Evolutionary conservation across 345 rosid genomes (phyloP).

Genomic region (Syzygium aromaticum): DNA sequence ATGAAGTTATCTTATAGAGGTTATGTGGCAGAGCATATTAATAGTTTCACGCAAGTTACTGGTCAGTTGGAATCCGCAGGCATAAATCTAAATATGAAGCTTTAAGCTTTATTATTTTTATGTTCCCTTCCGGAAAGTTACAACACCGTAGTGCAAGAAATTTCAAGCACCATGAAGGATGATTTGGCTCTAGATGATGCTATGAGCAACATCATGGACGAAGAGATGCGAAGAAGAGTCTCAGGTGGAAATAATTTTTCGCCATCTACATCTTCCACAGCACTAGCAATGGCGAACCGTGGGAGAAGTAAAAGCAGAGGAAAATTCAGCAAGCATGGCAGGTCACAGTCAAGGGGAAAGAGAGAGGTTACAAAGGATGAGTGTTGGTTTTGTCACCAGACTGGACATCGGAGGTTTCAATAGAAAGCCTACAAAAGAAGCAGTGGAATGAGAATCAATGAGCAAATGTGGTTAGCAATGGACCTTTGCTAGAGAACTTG

Average conservation of each 20-base stretch:
- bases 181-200: too few species aligned
- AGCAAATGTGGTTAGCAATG: neutral
- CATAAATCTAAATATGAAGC: neutral
- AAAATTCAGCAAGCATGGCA: rapidly evolving
- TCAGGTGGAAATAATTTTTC: too few species aligned
- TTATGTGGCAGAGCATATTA: too few species aligned
- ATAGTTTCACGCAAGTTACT: rapidly evolving
- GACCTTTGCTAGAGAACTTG: neutral
- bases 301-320: neutral
- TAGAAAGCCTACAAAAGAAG: neutral
- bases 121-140: rapidly evolving
- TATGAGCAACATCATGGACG: neutral
- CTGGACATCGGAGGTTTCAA: rapidly evolving
- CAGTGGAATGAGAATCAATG: rapidly evolving
- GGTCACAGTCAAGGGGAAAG: neutral
- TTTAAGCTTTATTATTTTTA: too few species aligned
- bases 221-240: neutral
- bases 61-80: rapidly evolving
- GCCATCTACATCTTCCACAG: neutral
- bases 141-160: neutral
- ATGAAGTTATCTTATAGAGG: rapidly evolving
- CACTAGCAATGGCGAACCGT: neutral
- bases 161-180: too few species aligned
- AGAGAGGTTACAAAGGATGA: too few species aligned
- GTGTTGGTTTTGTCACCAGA: too few species aligned